Conservation (phyloP, 1,284 basidiomycete species). For the Tilletia setariae region DNA sequence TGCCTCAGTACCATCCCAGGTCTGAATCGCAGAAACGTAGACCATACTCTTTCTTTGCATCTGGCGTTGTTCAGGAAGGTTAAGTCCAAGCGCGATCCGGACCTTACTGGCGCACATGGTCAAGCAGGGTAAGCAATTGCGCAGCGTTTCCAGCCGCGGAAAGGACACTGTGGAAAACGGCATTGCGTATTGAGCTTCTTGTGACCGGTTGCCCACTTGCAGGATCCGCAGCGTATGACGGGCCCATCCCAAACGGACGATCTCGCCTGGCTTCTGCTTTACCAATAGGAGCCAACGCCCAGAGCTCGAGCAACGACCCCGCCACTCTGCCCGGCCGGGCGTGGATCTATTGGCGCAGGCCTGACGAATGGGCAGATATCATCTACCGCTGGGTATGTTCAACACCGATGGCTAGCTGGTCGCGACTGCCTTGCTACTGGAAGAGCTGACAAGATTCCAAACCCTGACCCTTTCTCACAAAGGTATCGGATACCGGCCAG, state of each 20-base stretch:
- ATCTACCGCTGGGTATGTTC: slow-evolving; percentile 59
- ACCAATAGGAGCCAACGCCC: background rate
- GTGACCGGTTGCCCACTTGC: background rate
- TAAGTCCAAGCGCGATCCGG: slow-evolving; percentile 30
- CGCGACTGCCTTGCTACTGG: no score
- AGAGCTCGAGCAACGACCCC: background rate
- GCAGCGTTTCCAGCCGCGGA: no score
- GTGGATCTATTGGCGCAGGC: slow-evolving; percentile 60
- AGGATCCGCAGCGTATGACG: slow-evolving; percentile 18
- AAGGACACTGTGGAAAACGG: no score
- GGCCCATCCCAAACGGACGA: slow-evolving; percentile 32
- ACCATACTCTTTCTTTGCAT: slow-evolving; percentile 12
- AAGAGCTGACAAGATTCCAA: no score
- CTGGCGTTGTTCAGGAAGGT: slow-evolving; percentile 26
- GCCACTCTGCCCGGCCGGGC: slow-evolving; percentile 33
- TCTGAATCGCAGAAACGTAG: background rate
- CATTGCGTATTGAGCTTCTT: background rate
- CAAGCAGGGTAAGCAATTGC: slow-evolving; percentile 29
- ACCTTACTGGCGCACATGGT: slow-evolving; percentile 36
- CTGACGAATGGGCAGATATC: slow-evolving; percentile 59
- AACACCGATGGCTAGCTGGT: background rate
- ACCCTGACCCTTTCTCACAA: background rate
- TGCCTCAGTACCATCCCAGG: background rate
- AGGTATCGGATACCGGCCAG: slow-evolving; percentile 60
- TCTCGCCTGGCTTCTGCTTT: background rate